Evolutionary conservation across 2,329 filamentous ascomycete species (phyloP).

Genomic region (Sclerotinia borealis): DNA sequence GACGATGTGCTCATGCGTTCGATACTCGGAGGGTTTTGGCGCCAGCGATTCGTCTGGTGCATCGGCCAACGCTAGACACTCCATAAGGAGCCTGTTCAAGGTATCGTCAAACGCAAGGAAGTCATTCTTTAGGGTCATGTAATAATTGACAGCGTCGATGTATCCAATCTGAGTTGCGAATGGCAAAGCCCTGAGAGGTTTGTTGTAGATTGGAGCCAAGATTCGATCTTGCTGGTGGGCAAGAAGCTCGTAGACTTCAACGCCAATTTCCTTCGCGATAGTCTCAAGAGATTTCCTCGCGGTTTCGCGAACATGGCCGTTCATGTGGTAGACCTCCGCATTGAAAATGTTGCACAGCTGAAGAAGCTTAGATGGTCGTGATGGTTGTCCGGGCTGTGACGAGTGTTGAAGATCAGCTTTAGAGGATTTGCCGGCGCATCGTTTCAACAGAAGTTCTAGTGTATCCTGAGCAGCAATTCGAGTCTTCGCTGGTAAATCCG

Average conservation of each 20-base stretch:
- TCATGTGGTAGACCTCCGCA: slow-evolving; percentile 89
- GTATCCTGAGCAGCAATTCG: slow-evolving; percentile 77
- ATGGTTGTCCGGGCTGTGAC: slow-evolving; percentile 49
- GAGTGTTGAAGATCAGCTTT: slow-evolving; percentile 65
- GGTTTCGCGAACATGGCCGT: slow-evolving; percentile 85
- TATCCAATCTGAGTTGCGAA: slow-evolving; percentile 96
- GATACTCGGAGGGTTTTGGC: slow-evolving; percentile 86
- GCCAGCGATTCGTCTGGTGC: slow-evolving; percentile 89
- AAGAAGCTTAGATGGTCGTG: slow-evolving; percentile 59
- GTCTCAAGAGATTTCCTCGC: slow-evolving; percentile 75
- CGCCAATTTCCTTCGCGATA: slow-evolving; percentile 69
- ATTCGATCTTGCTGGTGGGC: slow-evolving; percentile 85
- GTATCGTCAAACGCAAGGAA: slow-evolving; percentile 91
- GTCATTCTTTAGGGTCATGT: slow-evolving; percentile 79
- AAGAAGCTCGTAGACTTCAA: slow-evolving; percentile 81
- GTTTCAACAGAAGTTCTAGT: slow-evolving; percentile 69
- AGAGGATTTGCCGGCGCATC: slow-evolving; percentile 71
- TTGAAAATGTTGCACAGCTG: slow-evolving; percentile 81
- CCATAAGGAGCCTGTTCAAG: slow-evolving; percentile 82
- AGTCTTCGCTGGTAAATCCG: slow-evolving; percentile 86
- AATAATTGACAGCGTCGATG: slow-evolving; percentile 95
- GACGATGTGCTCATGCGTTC: slow-evolving; percentile 92
- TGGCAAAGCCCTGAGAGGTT: slow-evolving; percentile 84
- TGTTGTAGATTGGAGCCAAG: slow-evolving; percentile 88
- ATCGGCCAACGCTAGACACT: slow-evolving; percentile 89